Evolutionary conservation across 2,329 filamentous ascomycete genomes (phyloP), one percentile per base, ranked within the genome.

Genomic region (Colletotrichum gigasporum): DNA sequence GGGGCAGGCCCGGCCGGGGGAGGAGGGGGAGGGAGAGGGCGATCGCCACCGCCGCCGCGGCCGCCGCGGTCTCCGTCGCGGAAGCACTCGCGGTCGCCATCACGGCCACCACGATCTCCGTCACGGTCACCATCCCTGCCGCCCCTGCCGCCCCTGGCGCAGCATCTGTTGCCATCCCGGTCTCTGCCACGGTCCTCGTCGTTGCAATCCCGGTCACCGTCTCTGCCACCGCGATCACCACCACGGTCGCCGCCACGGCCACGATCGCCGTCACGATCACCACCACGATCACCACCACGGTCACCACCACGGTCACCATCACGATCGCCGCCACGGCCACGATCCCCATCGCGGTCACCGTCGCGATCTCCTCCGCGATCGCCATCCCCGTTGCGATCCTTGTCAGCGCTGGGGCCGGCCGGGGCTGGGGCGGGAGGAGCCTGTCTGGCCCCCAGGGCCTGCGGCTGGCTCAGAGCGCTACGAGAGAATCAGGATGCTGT

Each of bases 121-220:
- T 53, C 11, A 11, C 51, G 51, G n/a, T 37, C 34, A n/a, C 32
- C 39, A 32, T 18, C 42, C 20, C 26, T 34, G 26, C 54, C 32
- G 26, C 44, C 18, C 5, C 18, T 16, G 5, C 37, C 24, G 8
- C 12, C 9, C 3, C 18, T 24, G 3, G 32, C 24, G 11, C 60
- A 63, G 22, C 60, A 63, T 7, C 24, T 18, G 5, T 44, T 48
- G 41, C 60, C 60, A 16, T 60, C 30, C 32, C 54, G 48, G n/a
- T 58, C 56, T 28, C 54, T 44, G 5, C 60, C 60, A 12, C 39
- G 52, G 20, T 41, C 20, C 16, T 55, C 60, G 11, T 52, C 20
- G 24, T 45, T 28, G 24, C 60, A 63, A 16, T 52, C 47, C 9
- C 35, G 37, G 18, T 52, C 24, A 5, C 44, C 51, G n/a, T n/a